Conservation (phyloP, 1,284 basidiomycete species). For the Laetiporus sulphureus region DNA sequence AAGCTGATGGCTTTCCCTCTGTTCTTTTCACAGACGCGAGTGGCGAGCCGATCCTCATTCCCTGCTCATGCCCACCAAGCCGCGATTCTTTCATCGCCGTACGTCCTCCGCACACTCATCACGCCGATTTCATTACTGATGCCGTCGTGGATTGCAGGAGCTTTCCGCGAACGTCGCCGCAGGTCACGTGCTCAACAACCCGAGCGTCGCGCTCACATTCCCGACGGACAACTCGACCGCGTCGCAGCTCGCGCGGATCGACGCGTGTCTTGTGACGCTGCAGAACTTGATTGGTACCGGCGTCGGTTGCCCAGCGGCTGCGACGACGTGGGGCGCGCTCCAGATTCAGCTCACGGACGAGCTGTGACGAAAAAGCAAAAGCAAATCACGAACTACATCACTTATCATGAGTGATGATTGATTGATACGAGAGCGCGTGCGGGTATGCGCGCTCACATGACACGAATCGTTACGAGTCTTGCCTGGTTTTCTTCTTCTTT, state of each 20-base stretch:
- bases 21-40: slow-evolving; percentile 11
- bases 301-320: slow-evolving; percentile 29
- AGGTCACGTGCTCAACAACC: slow-evolving; percentile 55
- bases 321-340: too few relatives aligned
- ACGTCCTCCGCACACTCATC: background rate
- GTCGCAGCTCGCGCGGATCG: slow-evolving; percentile 46
- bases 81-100: slow-evolving; percentile 27
- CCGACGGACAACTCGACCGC: slow-evolving; percentile 48
- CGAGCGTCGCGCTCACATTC: slow-evolving; percentile 46
- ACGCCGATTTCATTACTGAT: background rate
- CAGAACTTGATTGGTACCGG: slow-evolving; percentile 34
- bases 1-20: background rate
- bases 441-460: too few relatives aligned
- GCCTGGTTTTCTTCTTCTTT: too few relatives aligned
- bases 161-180: slow-evolving; percentile 53
- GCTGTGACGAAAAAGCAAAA: too few relatives aligned
- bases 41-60: slow-evolving; percentile 27
- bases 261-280: slow-evolving; percentile 30
- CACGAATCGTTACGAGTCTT: too few relatives aligned
- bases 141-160: slow-evolving; percentile 22
- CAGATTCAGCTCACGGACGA: too few relatives aligned
- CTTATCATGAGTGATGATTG: too few relatives aligned
- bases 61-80: slow-evolving; percentile 39
- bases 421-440: too few relatives aligned
- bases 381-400: too few relatives aligned